These are phyloP conservation scores for Eragrostis tef DNA, from an alignment of 202 grass and related monocot genomes.

Conservation along the genomic window DNA sequence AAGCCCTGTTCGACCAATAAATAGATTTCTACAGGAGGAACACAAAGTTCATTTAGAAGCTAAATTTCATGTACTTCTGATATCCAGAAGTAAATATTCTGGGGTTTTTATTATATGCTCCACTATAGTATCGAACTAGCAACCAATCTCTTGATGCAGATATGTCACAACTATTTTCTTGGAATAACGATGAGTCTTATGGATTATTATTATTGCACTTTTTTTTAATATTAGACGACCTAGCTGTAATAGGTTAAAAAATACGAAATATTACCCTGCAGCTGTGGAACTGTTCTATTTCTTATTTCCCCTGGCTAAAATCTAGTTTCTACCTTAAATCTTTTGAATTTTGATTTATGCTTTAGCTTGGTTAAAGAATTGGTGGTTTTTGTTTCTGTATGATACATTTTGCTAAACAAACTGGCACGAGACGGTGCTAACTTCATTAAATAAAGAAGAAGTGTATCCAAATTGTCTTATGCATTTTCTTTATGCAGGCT, in stretches of 20 bases:
- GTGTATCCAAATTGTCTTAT: constrained; percentile 7
- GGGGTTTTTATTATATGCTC: constrained; percentile 2
- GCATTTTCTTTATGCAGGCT: constrained; percentile 64
- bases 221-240: background rate
- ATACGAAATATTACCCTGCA: background rate
- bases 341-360: constrained; percentile 26
- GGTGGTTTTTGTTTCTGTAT: constrained; percentile 14
- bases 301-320: constrained; percentile 26
- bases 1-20: background rate
- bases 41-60: background rate
- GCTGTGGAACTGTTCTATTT: background rate
- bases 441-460: no score
- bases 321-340: constrained; percentile 10
- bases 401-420: background rate
- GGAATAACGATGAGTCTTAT: background rate
- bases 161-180: background rate
- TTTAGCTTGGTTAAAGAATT: constrained; percentile 23
- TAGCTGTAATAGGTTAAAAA: constrained; percentile 10
- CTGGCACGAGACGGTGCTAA: no score
- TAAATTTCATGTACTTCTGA: background rate
- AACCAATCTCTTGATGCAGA: constrained; percentile 25
- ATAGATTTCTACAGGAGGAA: background rate
- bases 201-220: background rate
- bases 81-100: background rate
- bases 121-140: background rate